Evolutionary conservation across 2,329 filamentous ascomycete species (phyloP).

Genomic region (Diaporthe nobilis): DNA sequence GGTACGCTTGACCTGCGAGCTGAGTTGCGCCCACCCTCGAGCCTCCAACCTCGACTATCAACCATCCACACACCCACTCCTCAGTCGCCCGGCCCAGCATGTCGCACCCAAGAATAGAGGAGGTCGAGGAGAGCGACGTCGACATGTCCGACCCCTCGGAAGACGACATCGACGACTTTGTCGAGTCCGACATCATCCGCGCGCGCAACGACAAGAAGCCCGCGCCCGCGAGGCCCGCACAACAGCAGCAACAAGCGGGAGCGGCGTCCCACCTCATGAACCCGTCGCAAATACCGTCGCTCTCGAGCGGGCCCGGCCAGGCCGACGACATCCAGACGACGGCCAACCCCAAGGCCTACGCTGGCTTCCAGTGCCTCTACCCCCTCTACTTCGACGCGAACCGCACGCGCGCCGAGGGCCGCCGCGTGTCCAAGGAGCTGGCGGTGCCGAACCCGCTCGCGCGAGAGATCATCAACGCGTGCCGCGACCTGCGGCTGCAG

Average conservation of each 20-base stretch:
- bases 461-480: constrained; percentile 89
- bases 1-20: background rate
- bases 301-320: constrained; percentile 51
- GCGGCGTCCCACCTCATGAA: constrained; percentile 49
- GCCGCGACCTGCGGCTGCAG: constrained; percentile 77
- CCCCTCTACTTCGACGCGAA: constrained; percentile 93
- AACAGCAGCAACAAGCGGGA: background rate
- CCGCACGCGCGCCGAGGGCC: constrained; percentile 82
- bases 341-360: constrained; percentile 71
- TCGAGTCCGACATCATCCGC: constrained; percentile 70
- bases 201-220: constrained; percentile 49
- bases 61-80: background rate
- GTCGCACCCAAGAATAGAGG: constrained; percentile 92
- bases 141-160: constrained; percentile 87
- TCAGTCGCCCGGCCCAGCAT: constrained; percentile 63
- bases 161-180: constrained; percentile 80
- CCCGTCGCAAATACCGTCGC: constrained; percentile 55
- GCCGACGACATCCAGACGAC: constrained; percentile 52
- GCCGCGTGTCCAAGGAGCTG: constrained; percentile 79
- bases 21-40: background rate
- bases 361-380: constrained; percentile 90
- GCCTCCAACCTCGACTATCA: background rate
- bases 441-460: constrained; percentile 90
- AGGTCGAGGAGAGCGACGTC: constrained; percentile 86
- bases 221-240: constrained; percentile 38